phyloP scores from a whole-genome alignment of 768 basidiomycete genomes.

The Termitomyces sp. region DNA sequence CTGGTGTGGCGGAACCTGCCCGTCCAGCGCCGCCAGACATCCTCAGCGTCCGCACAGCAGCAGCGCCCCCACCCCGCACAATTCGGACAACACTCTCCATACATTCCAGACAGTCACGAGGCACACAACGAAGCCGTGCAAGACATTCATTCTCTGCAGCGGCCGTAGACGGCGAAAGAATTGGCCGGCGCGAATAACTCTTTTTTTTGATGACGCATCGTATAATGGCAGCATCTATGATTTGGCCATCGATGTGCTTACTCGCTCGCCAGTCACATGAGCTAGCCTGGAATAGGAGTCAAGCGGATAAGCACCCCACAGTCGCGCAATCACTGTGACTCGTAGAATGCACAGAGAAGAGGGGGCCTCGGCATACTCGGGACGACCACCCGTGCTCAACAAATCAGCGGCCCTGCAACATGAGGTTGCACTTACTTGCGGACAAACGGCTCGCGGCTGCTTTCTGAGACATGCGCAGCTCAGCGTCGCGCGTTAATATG shows the following conservation, averaged over 20 bases:
- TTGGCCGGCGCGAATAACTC: no score
- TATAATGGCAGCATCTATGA: neutral
- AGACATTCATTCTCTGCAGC: no score
- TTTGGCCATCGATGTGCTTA: neutral
- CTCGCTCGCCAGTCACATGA: neutral
- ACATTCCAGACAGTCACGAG: no score
- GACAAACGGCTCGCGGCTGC: neutral
- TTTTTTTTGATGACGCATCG: no score
- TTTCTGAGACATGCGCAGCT: neutral
- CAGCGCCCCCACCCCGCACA: no score
- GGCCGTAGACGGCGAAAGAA: no score
- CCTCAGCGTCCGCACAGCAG: no score
- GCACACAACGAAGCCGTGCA: no score
- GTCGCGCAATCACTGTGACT: neutral
- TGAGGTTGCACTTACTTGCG: neutral
- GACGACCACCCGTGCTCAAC: neutral
- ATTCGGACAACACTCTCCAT: no score
- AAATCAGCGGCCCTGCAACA: neutral
- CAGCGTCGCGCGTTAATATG: neutral
- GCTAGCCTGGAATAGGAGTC: neutral
- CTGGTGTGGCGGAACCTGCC: no score
- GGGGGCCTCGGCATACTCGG: neutral
- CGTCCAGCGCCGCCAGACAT: no score
- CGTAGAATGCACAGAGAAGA: neutral
- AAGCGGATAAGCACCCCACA: neutral